Base-by-base conservation (phyloP, 2,329 filamentous ascomycete species). In the Colletotrichum spaethianum region DNA sequence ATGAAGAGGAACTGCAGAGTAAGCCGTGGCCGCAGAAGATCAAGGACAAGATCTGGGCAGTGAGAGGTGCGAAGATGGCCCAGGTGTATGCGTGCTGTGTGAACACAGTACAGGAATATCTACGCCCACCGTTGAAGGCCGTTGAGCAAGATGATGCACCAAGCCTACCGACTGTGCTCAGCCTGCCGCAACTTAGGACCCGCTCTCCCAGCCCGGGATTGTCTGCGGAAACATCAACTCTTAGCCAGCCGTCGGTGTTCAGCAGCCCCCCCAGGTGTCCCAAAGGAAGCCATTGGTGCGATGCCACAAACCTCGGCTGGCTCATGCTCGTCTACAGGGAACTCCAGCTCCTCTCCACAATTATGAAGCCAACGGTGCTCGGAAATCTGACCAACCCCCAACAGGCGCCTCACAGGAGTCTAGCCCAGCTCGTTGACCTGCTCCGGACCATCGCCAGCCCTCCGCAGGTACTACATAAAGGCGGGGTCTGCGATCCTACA, bases 251-350 rank as follows among this genome's bases (percentile, higher is more conserved):
- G 3, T 70, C 81, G 36, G 64, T 76, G n/a, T 74, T 86, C 4
- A 83, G 81, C 1, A 83, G 80, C 40, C 79, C 77, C 0, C 82
- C 86, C 3, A 82, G 87, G 42, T 89, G 87, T 67, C 86, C 86
- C 20, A 86, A 82, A 68, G 85, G 86, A 0, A 86, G 83, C 65
- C 86, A 85, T 65, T 79, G 80, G 75, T 89, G 87, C 66, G 88
- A 89, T 73, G 86, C 87, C 0, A 83, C 83, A 0, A 88, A 87
- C 64, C 79, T 89, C 0, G 87, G 87, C 3, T 89, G 86, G 86
- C 75, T 88, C 42, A 86, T 89, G 83, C 80, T 88, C n/a, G 79
- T 84, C 0, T 86, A 85, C 64, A 84, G 85, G 62, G 85, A 88
- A 73, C 79, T 88, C 63, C 81, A 82, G 52, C 77, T 88, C 1